Base-by-base conservation (phyloP, 208 protist species). In the Acanthamoeba lenticulata region DNA sequence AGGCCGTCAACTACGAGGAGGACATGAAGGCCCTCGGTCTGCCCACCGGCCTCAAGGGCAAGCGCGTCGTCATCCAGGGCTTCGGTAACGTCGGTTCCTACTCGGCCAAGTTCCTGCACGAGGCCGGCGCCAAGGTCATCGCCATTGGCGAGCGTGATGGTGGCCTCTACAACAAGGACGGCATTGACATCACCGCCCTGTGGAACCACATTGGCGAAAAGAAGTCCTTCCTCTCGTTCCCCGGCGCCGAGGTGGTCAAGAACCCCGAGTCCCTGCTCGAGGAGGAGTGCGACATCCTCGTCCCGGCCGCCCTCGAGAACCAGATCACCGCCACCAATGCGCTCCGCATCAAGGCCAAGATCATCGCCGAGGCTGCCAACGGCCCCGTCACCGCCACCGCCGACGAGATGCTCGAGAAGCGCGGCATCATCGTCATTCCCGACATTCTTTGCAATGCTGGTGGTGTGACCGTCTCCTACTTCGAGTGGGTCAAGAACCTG, bases 401-500 rank as follows among this genome's bases (percentile, higher is more conserved):
- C n/a, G 89, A 98, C 57, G 85, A 96, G 38, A 95, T 96, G 90
- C 79, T 97, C 19, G 9, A 85, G 21, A 94, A 95, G 19, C 62
- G 57, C 7, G 97, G 97, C 77, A 92, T 96, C 67, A 52, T 97
- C 57, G 88, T 98, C 89, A 95, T 98, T 40, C 98, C 97, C 42
- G 98, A 98, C 95, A 89, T 98, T 27, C 89, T 96, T 17, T 83
- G 96, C 47, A 98, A 98, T 88, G 97, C 98, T 88, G 98, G 98
- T 90, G 98, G 97, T 97, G 97, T 98, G 44, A 4, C 95, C 88
- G 97, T 98, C 21, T 98, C 97, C 42, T 98, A 98, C 94, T 98
- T 98, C 90, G 97, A 98, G 94, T 98, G 97, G 97, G 95, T 98
- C 34, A 98, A 98, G 96, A 98, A 98, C 95, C 95, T 98, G 36